Evolutionary conservation across 768 basidiomycete species (phyloP).

Genomic region (Macrolepiota albuminosa): DNA sequence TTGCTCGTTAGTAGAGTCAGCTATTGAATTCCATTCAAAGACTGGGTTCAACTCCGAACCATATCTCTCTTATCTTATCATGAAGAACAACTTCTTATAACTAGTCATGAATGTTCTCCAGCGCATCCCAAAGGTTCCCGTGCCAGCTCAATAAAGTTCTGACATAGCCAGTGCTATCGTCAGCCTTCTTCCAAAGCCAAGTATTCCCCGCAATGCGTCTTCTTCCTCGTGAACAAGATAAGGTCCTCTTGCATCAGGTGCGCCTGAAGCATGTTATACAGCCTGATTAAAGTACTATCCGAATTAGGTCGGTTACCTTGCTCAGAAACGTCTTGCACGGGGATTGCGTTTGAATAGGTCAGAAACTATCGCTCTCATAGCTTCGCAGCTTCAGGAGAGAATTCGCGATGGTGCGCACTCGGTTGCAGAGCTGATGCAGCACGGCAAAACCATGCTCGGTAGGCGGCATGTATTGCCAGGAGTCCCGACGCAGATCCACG

Average conservation of each 20-base stretch:
- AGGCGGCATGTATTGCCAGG: conserved; percentile 83
- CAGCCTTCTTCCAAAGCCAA: neutral
- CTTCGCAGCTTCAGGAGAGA: conserved; percentile 87
- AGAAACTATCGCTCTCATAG: conserved; percentile 87
- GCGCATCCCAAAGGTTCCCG: neutral
- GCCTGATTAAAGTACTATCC: neutral
- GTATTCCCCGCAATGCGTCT: conserved; percentile 48
- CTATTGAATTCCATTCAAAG: neutral
- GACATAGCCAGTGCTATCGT: neutral
- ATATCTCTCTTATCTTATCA: conserved; percentile 10
- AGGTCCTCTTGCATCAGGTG: conserved; percentile 70
- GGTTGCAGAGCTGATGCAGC: conserved; percentile 89
- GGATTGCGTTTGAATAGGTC: conserved; percentile 83
- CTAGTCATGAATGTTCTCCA: neutral
- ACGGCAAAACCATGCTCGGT: conserved; percentile 86
- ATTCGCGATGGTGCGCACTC: conserved; percentile 87
- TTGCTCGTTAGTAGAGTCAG: neutral
- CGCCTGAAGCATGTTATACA: neutral
- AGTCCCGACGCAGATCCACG: conserved; percentile 70
- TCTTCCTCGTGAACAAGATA: conserved; percentile 70
- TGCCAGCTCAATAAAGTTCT: neutral
- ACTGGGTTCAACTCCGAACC: neutral
- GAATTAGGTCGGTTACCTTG: conserved; percentile 73
- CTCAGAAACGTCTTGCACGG: conserved; percentile 93
- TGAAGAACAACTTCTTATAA: neutral